Evolutionary conservation across 2,329 filamentous ascomycete genomes (phyloP).

Genomic region (Ceratocystis cacaofunesta): DNA sequence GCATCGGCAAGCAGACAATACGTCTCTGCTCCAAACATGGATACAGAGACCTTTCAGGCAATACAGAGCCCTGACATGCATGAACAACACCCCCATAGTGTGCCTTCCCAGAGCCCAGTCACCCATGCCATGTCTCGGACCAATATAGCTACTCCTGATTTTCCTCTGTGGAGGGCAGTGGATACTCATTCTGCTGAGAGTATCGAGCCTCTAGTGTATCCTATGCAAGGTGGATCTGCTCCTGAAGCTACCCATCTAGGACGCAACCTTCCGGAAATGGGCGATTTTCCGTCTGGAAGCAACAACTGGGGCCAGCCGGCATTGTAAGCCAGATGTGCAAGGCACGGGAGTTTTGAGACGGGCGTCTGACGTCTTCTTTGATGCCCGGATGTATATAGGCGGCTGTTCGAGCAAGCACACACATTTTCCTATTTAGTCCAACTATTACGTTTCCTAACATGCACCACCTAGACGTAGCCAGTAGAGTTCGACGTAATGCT

Average conservation of each 20-base stretch:
- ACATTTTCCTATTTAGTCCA: too few relatives aligned
- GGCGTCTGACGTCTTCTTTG: not conserved
- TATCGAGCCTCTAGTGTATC: not conserved
- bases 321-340: not conserved
- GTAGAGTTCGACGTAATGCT: not conserved
- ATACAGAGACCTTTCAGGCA: not conserved
- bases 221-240: not conserved
- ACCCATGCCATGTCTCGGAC: not conserved
- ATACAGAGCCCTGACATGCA: not conserved
- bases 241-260: not conserved
- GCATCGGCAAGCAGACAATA: not conserved
- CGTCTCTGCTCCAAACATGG: not conserved
- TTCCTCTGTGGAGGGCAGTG: not conserved
- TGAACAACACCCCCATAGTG: not conserved
- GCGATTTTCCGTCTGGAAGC: not conserved
- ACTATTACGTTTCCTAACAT: too few relatives aligned
- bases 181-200: not conserved
- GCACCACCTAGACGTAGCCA: too few relatives aligned
- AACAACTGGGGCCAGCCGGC: not conserved
- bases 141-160: not conserved
- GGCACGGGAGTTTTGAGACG: not conserved
- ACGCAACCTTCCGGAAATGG: not conserved
- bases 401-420: too few relatives aligned
- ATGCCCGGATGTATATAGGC: not conserved
- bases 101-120: not conserved